Evolutionary conservation across 1,284 basidiomycete genomes (phyloP), one percentile per base, ranked within the genome.

Genomic region (Blastosporella zonata): DNA sequence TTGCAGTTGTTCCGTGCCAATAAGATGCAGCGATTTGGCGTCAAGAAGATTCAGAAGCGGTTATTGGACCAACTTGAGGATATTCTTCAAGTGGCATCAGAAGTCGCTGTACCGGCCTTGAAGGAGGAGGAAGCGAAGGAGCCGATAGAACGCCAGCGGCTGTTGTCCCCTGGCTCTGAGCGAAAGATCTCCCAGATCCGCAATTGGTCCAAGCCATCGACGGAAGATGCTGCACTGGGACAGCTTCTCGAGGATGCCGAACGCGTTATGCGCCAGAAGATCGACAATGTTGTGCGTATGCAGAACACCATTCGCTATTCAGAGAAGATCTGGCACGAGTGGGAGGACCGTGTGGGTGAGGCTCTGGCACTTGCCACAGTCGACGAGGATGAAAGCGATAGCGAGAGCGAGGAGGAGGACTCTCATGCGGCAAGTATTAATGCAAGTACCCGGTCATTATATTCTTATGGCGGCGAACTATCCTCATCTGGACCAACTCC

Each of bases 241-340:
- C 81, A 90, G 57, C 78, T 99, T 25, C 79, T 90, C 46, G 80
- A 85, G 51, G 95, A 99, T 62, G 87, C 87, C 6, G 92, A 95
- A 59, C 81, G 87, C 29, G 81, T 96, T 29, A 90, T 97, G 76
- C 79, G 90, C 29, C 84, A 90, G 67, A 99, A 99, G 76, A 82
- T 95, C 54, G 95, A 95, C 68, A 93, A 89, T 54, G 90, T 98
- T 40, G 92, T 94, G 51, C 87, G 97, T 35, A 88, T 99, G 86
- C 91, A 97, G 69, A 98, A 97, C 65, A 98, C 94, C 20, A 97
- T 99, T 57, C 79, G 93, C 52, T 99, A 99, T 67, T 88, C 93
- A 28, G 97, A 99, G 72, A 97, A 97, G 70, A 91, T 97, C 21
- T 86, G 97, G 67, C 87, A 90, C 59, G 97, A 99, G 67, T 99